Percentiles rank a stretch among this genome's conserved stretches.
These are phyloP conservation scores for Zopfia rhizophila DNA, from an alignment of 2,329 filamentous ascomycete genomes.

Conservation along the genomic window DNA sequence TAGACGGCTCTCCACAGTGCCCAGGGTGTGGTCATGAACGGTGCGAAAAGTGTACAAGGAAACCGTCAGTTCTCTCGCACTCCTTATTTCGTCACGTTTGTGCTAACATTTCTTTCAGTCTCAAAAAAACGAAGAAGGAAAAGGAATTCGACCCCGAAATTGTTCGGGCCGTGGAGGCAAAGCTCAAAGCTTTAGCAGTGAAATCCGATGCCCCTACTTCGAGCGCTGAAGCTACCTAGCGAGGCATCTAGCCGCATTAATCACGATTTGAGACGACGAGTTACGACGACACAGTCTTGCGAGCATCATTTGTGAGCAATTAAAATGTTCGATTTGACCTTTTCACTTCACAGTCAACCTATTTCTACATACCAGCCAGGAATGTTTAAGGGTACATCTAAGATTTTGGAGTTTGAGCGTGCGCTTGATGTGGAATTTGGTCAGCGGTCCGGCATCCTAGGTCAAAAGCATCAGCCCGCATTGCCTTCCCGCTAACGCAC, in stretches of 20 bases:
- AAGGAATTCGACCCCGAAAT: conserved; percentile 71
- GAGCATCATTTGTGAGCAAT: conserved; percentile 4
- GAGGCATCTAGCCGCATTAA: not conserved
- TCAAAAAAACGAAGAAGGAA: conserved; percentile 65
- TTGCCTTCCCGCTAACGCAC: conserved; percentile 14
- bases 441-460: not conserved
- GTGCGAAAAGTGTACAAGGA: conserved; percentile 68
- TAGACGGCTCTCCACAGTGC: conserved; percentile 66
- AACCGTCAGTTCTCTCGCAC: conserved; percentile 51
- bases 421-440: conserved; percentile 1
- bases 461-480: conserved; percentile 4
- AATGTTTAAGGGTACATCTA: conserved; percentile 5
- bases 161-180: conserved; percentile 66
- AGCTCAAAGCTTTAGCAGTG: conserved; percentile 53
- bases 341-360: conserved; percentile 13
- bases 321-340: conserved; percentile 10
- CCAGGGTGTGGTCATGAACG: conserved; percentile 69
- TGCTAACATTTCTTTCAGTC: conserved; percentile 51
- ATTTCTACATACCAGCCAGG: conserved; percentile 1
- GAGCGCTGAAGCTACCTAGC: conserved; percentile 10
- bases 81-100: not conserved
- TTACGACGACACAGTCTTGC: conserved; percentile 7
- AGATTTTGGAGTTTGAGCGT: conserved; percentile 1
- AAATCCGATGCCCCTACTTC: conserved; percentile 29
- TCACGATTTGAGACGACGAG: conserved; percentile 16